phyloP scores from a whole-genome alignment of 2,329 filamentous ascomycete species.

The Monosporascus ibericus region DNA sequence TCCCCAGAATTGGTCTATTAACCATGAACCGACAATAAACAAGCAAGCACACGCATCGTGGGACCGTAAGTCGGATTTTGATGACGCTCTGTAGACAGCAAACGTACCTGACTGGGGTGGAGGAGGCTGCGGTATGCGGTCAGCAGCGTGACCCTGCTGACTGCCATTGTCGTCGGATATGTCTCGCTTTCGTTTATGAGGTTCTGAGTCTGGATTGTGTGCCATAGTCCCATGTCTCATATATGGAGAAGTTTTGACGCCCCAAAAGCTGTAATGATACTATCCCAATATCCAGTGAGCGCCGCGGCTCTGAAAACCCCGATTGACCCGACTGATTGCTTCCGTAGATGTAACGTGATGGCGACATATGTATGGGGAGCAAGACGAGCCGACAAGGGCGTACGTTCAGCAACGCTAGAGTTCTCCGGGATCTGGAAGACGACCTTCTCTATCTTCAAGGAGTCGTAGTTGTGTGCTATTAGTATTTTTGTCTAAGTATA shows the following conservation, averaged over 20 bases:
- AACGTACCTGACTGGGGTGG: slow-evolving; percentile 40
- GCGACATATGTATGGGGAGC: slow-evolving; percentile 9
- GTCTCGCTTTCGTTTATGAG: slow-evolving; percentile 44
- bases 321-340: slow-evolving; percentile 17
- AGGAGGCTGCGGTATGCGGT: slow-evolving; percentile 38
- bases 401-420: background rate
- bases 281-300: slow-evolving; percentile 12
- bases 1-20: background rate
- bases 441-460: background rate
- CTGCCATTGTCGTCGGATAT: slow-evolving; percentile 35
- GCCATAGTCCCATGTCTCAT: slow-evolving; percentile 31
- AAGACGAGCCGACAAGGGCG: background rate
- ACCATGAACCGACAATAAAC: background rate
- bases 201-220: slow-evolving; percentile 34
- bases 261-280: slow-evolving; percentile 10
- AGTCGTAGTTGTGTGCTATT: background rate
- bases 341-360: slow-evolving; percentile 7
- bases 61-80: too few species aligned
- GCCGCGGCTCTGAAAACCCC: slow-evolving; percentile 16
- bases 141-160: slow-evolving; percentile 30
- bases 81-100: background rate
- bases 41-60: too few species aligned
- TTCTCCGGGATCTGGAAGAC: background rate
- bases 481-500: background rate
- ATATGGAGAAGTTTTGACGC: slow-evolving; percentile 10